phyloP scores from a whole-genome alignment of 768 basidiomycete species.

The Xerocomus brunneocitrinus region DNA sequence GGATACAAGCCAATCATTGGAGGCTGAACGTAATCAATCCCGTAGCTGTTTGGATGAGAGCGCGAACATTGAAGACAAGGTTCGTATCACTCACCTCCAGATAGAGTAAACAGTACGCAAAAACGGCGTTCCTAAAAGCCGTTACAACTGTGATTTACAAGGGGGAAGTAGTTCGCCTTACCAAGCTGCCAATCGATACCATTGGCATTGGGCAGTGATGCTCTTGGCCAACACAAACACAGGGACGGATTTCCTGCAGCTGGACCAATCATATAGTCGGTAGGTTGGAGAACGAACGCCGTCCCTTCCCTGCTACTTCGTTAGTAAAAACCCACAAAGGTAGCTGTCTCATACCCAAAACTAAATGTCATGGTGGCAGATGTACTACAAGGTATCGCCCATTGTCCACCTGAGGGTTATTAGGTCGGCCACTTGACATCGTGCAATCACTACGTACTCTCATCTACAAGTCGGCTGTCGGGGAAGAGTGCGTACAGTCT shows the following conservation, averaged over 20 bases:
- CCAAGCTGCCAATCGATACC: slow-evolving; percentile 85
- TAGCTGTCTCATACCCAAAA: slow-evolving; percentile 52
- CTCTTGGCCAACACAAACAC: slow-evolving; percentile 73
- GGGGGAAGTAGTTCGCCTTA: slow-evolving; percentile 19
- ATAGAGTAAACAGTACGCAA: slow-evolving; percentile 74
- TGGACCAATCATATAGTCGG: slow-evolving; percentile 75
- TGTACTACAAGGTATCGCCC: slow-evolving; percentile 71
- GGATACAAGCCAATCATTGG: slow-evolving; percentile 78
- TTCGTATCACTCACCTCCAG: slow-evolving; percentile 49
- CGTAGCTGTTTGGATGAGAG: slow-evolving; percentile 45
- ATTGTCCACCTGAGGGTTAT: slow-evolving; percentile 50
- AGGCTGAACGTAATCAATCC: slow-evolving; percentile 67
- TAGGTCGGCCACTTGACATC: not conserved
- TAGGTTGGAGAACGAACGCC: slow-evolving; percentile 61
- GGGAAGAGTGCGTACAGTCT: slow-evolving; percentile 58
- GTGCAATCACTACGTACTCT: slow-evolving; percentile 33
- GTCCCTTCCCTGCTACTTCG: slow-evolving; percentile 19
- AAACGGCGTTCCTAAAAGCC: slow-evolving; percentile 52
- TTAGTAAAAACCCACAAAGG: not conserved
- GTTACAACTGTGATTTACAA: not conserved
- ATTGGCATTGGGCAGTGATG: slow-evolving; percentile 59
- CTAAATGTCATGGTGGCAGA: slow-evolving; percentile 55
- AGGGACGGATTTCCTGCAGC: slow-evolving; percentile 57
- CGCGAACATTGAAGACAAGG: not conserved
- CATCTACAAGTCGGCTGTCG: slow-evolving; percentile 64